These are phyloP conservation scores for Lolium perenne DNA, from an alignment of 176 grass and related monocot species.

Conservation along the genomic window DNA sequence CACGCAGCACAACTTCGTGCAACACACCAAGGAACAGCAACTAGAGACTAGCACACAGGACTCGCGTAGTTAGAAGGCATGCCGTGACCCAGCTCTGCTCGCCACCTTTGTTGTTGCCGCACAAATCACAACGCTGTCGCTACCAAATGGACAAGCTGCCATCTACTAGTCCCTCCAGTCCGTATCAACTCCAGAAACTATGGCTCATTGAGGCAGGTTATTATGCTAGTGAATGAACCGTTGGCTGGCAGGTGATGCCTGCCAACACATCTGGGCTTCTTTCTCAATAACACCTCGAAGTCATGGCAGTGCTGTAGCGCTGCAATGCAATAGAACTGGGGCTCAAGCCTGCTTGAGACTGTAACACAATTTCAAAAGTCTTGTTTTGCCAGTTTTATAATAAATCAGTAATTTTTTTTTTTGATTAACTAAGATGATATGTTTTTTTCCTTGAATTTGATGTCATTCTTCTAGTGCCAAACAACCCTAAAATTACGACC, in stretches of 20 bases:
- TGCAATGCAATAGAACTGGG: neutral
- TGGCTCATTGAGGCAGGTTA: neutral
- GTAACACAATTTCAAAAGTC: neutral
- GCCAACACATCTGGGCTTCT: neutral
- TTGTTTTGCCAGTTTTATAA: slow-evolving; percentile 7
- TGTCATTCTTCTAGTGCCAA: slow-evolving; percentile 4
- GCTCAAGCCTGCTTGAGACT: neutral
- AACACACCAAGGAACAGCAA: neutral
- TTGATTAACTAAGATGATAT: neutral
- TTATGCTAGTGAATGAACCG: slow-evolving; percentile 1
- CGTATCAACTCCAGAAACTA: too few relatives aligned
- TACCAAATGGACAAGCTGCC: too few relatives aligned
- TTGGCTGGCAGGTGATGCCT: neutral
- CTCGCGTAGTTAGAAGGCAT: neutral
- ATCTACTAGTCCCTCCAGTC: too few relatives aligned
- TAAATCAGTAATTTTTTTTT: neutral
- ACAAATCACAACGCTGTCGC: neutral
- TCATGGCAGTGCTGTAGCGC: neutral
- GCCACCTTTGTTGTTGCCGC: neutral
- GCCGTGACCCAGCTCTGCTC: neutral
- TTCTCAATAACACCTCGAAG: neutral
- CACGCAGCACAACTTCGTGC: neutral
- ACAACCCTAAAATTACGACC: neutral
- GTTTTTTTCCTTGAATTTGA: neutral
- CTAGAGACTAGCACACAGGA: neutral